Percentiles rank a stretch among this genome's conserved stretches.
These are phyloP conservation scores for Lobulomyces angularis DNA, from an alignment of 192 early-diverging fungal genomes.

Conservation along the genomic window DNA sequence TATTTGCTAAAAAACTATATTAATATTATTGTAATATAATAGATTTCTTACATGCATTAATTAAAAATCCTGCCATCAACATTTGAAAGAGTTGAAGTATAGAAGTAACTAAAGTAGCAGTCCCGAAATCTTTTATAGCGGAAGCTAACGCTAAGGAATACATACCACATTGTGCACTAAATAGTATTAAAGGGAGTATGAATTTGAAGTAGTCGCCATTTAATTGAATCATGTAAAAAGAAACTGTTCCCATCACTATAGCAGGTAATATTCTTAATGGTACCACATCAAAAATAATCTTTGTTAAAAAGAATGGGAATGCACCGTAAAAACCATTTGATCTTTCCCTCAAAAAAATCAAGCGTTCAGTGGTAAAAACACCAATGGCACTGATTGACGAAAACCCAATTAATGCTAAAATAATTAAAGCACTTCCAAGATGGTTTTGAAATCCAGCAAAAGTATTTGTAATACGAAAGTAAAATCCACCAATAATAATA, in stretches of 20 bases:
- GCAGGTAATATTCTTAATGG: conserved; percentile 56
- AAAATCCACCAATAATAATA: conserved; percentile 52
- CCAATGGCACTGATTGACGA: conserved; percentile 52
- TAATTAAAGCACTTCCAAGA: conserved; percentile 55
- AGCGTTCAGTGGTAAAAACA: conserved; percentile 28
- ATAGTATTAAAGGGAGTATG: conserved; percentile 47
- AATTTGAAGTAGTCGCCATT: conserved; percentile 39
- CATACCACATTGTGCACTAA: conserved; percentile 46
- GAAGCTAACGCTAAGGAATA: conserved; percentile 46
- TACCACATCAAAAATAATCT: conserved; percentile 55
- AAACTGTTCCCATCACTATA: conserved; percentile 46
- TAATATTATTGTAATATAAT: neutral
- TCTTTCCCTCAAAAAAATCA: conserved; percentile 33
- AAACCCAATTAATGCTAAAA: conserved; percentile 57
- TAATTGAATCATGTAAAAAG: conserved; percentile 62
- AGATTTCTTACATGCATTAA: conserved; percentile 38
- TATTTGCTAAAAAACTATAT: conserved; percentile 17
- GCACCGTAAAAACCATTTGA: conserved; percentile 37
- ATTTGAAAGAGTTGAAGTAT: conserved; percentile 63
- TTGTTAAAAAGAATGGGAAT: conserved; percentile 37
- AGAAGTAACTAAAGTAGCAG: conserved; percentile 45
- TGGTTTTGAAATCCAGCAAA: conserved; percentile 66
- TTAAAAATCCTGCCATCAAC: conserved; percentile 62
- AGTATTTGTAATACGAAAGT: conserved; percentile 39
- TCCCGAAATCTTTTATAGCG: conserved; percentile 40